Percentiles rank a stretch among this genome's conserved stretches.
phyloP scores from a whole-genome alignment of 129 eudicot genomes.

The Kitagawia praeruptora region DNA sequence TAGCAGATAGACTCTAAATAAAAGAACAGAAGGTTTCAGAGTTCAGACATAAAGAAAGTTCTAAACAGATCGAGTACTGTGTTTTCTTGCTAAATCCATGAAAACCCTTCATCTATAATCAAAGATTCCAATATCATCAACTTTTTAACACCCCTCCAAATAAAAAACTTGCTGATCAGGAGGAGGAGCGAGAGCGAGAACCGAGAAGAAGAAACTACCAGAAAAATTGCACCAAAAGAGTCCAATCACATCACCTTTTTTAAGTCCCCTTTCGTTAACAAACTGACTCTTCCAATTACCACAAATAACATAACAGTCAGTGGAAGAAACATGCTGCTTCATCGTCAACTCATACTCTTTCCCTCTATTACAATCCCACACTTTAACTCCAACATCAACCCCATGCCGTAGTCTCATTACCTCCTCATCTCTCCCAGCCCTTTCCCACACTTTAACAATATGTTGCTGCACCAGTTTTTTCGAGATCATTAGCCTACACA shows the following conservation, averaged over 20 bases:
- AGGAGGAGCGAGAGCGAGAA: not conserved
- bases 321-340: not conserved
- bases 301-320: not conserved
- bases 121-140: not conserved
- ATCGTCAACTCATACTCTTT: not conserved
- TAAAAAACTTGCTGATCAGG: not conserved
- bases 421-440: not conserved
- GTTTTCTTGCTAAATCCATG: not conserved
- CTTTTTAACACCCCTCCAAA: not conserved
- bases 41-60: too few relatives aligned
- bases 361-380: not conserved
- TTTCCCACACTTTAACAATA: not conserved
- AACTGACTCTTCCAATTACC: not conserved
- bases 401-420: accelerated
- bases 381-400: not conserved
- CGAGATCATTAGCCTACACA: not conserved
- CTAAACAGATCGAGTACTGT: too few relatives aligned
- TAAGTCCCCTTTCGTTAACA: not conserved
- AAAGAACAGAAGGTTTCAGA: not conserved
- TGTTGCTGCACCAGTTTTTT: not conserved
- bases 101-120: not conserved
- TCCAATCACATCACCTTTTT: not conserved
- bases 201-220: not conserved
- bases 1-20: not conserved
- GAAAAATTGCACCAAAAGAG: not conserved